Evolutionary conservation across 805 yeast species (phyloP).

Genomic region (Sporopachydermia lactativora): DNA sequence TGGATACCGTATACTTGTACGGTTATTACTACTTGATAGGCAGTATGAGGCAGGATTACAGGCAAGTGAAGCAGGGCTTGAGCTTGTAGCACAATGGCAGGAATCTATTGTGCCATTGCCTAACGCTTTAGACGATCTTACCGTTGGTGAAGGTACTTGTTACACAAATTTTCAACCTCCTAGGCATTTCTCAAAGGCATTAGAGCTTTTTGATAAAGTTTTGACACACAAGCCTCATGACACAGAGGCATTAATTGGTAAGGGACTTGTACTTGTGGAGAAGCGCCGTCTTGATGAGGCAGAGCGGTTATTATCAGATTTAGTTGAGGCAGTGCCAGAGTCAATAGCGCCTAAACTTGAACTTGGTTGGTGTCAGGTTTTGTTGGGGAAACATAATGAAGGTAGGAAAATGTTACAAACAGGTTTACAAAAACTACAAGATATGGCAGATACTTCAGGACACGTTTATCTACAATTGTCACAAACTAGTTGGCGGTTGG

Average conservation of each 20-base stretch:
- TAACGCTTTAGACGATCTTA: slow-evolving; percentile 41
- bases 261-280: slow-evolving; percentile 64
- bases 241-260: slow-evolving; percentile 61
- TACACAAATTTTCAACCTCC: slow-evolving; percentile 87
- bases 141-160: slow-evolving; percentile 55
- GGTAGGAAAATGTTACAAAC: slow-evolving; percentile 40
- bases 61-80: slow-evolving; percentile 45
- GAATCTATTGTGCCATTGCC: slow-evolving; percentile 32
- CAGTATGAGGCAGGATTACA: slow-evolving; percentile 53
- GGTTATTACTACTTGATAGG: slow-evolving; percentile 41
- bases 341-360: slow-evolving; percentile 52
- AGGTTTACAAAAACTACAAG: slow-evolving; percentile 25
- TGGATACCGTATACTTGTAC: slow-evolving; percentile 51
- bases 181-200: slow-evolving; percentile 65
- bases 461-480: slow-evolving; percentile 45
- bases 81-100: slow-evolving; percentile 33
- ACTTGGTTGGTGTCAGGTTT: slow-evolving; percentile 65
- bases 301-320: slow-evolving; percentile 32
- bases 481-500: slow-evolving; percentile 54
- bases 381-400: slow-evolving; percentile 29
- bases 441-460: slow-evolving; percentile 35
- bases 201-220: slow-evolving; percentile 53
- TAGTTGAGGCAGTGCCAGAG: slow-evolving; percentile 33
- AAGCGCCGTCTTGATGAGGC: slow-evolving; percentile 46
- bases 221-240: slow-evolving; percentile 31